Base-by-base conservation (phyloP, 495 filamentous ascomycete genomes). In the Rhypophila decipiens region DNA sequence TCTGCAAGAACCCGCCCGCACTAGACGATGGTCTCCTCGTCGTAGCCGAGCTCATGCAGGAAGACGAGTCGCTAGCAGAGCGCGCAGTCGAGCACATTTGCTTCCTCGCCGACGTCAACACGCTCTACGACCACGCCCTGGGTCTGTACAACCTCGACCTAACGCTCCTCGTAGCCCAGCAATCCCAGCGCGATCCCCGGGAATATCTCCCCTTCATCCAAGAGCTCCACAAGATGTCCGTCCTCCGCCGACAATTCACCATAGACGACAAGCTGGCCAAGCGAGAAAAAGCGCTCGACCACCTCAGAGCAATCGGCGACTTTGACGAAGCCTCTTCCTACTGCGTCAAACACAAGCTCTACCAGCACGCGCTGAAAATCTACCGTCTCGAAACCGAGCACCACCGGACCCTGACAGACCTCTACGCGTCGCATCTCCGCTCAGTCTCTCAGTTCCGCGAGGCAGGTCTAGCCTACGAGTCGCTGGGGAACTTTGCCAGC, bases 171-270 rank as follows among this genome's bases (percentile, higher is more conserved):
- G 85, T 98, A 34, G 93, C 94, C 4, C 93, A 98, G 58, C 88
- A 96, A 63, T 91, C 90, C 12, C 93, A 98, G 66, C 87, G 89
- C 63, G 93, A 98, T 53, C 93, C 93, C 13, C 74, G 90, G 51
- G 93, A 98, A 69, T 98, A 98, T 55, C 77, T 98, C 15, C 94
- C 93, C 12, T 96, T 95, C 64, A 76, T 97, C 35, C 88, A 95
- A 58, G 83, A 80, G 18, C 75, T 96, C 8, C 88, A 96, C 60
- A 73, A 83, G 42, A 73, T 93, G 58, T 64, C 83, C 0, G 68
- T 76, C 18, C 64, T 83, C 15, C 79, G 87, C 17, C 79, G 85
- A 24, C 76, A 82, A 35, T 96, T 87, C 53, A 79, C 82, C 34
- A 95, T 98, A 42, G 93, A 97, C 63, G 83, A 97, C 61, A 79